These are phyloP conservation scores for Claviceps paspali DNA, from an alignment of 2,329 filamentous ascomycete species.

Conservation along the genomic window DNA sequence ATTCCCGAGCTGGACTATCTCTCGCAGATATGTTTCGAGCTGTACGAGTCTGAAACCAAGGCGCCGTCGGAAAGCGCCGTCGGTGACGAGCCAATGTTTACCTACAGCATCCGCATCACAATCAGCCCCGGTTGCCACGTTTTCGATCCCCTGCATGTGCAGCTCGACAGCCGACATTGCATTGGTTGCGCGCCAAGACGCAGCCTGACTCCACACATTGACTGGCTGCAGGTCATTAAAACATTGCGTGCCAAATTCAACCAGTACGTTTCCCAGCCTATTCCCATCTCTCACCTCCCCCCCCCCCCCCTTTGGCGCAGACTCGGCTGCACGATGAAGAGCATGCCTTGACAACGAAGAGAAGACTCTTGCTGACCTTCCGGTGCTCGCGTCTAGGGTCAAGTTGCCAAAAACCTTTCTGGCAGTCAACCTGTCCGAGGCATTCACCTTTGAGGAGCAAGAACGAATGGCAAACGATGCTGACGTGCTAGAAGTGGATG, in stretches of 20 bases:
- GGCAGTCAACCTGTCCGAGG: slow-evolving; percentile 48
- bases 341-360: no score
- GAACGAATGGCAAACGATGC: slow-evolving; percentile 34
- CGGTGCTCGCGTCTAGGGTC: slow-evolving; percentile 30
- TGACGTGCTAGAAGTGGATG: slow-evolving; percentile 34
- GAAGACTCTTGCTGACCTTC: no score
- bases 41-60: slow-evolving; percentile 86
- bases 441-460: slow-evolving; percentile 42
- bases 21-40: slow-evolving; percentile 92
- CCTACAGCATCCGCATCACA: slow-evolving; percentile 91
- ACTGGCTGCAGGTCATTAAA: slow-evolving; percentile 96
- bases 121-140: slow-evolving; percentile 94
- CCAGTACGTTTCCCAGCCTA: slow-evolving; percentile 60
- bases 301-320: slow-evolving; percentile 1
- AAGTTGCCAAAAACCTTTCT: slow-evolving; percentile 52
- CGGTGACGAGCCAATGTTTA: slow-evolving; percentile 55
- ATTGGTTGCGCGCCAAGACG: slow-evolving; percentile 87
- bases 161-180: slow-evolving; percentile 89
- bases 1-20: slow-evolving; percentile 97
- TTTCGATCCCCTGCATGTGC: slow-evolving; percentile 89
- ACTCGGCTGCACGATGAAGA: no score
- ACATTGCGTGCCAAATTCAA: slow-evolving; percentile 90
- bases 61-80: slow-evolving; percentile 22
- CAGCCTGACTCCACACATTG: slow-evolving; percentile 75
- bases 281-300: not conserved